Evolutionary conservation across 306 rosid species (phyloP).

Genomic region (Cucumis hystrix): DNA sequence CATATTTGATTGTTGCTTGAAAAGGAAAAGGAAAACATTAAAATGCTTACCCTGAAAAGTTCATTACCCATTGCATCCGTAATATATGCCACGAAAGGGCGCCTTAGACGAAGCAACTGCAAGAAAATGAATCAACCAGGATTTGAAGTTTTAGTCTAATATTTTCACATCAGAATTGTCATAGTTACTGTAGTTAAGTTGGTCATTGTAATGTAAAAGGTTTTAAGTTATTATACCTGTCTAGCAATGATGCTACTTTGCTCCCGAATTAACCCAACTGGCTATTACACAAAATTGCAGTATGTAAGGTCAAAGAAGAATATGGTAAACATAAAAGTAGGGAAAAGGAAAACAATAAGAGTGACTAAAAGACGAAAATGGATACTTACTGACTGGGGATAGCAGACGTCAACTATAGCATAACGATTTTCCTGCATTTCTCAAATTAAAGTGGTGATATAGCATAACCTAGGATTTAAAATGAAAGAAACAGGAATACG

Average conservation of each 20-base stretch:
- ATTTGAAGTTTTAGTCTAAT: conserved; percentile 4
- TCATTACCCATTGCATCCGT: conserved; percentile 73
- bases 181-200: background rate
- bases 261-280: conserved; percentile 81
- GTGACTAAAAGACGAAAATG: conserved; percentile 6
- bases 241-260: conserved; percentile 63
- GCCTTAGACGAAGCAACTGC: conserved; percentile 73
- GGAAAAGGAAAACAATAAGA: background rate
- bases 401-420: conserved; percentile 84
- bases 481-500: background rate
- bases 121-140: conserved; percentile 16
- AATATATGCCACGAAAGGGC: conserved; percentile 82
- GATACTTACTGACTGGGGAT: conserved; percentile 76
- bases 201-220: background rate
- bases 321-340: background rate
- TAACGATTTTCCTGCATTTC: conserved; percentile 83
- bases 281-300: conserved; percentile 23
- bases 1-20: background rate
- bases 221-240: conserved; percentile 35
- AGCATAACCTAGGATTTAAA: conserved; percentile 5
- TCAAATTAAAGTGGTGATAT: conserved; percentile 17
- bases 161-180: background rate
- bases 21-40: background rate
- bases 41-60: conserved; percentile 67
- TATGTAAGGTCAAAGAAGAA: background rate